Base-by-base conservation (phyloP, 805 yeast genomes). In the Saccharomycodes ludwigii region DNA sequence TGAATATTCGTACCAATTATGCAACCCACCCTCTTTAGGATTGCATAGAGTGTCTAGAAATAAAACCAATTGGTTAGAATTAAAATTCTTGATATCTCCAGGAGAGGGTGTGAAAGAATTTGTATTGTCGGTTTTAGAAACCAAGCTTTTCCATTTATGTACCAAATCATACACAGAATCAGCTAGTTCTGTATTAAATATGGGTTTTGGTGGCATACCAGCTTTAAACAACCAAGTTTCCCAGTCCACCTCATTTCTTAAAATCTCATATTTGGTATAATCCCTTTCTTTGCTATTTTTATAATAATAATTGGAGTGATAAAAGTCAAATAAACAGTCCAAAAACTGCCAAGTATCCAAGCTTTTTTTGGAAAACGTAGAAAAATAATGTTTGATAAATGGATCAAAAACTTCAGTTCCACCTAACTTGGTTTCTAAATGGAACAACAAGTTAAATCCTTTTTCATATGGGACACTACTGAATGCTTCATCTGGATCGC, bases 401-500 rank as follows among this genome's bases (percentile, higher is more conserved):
- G 80, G 77, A 52, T 83, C 93, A 51, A 83, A 85, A 12, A 54
- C 66, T 15, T 62, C 63, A 27, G 56, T 50, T 23, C 83, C 85
- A 28, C 88, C 83, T 8, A 85, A 59, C 22, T 63, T 50, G 29
- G 64, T 67, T 56, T 86, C 96, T 31, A 85, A 63, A 44, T 73
- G 71, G 58, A 71, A 81, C 36, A 86, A 62, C 46, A 85, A 65
- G 42, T 78, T 82, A 45, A 76, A 79, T 6, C 95, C 95, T 54
- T 84, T 84, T 52, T 85, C 95, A 55, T 85, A 85, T 3, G 95
- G 95, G 28, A 85, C 93, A 2, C 80, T 64, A 21, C 84, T 74
- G 55, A 83, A 85, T 1, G 93, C 77, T 45, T 84, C 94, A 55
- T 85, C 95, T 5, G 95, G 95, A 50, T 83, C 94, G 26, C 68